phyloP scores from a whole-genome alignment of 1,284 basidiomycete species.

The Hemileia vastatrix region DNA sequence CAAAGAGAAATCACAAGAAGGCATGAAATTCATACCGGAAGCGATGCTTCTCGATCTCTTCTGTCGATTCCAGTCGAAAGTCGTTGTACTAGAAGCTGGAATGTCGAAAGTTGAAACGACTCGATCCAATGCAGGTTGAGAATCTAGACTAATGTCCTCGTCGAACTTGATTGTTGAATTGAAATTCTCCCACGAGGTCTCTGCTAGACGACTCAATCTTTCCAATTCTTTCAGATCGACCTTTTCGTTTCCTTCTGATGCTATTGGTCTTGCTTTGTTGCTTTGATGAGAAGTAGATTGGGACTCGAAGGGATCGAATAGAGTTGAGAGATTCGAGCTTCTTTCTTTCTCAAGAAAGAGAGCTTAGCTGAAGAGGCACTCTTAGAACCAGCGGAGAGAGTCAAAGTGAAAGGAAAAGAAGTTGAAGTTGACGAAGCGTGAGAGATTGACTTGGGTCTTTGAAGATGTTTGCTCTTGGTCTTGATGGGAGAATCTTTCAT shows the following conservation, averaged over 20 bases:
- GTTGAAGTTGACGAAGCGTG: no score
- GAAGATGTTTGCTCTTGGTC: no score
- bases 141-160: not conserved
- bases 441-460: no score
- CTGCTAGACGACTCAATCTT: not conserved
- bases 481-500: no score
- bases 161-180: not conserved
- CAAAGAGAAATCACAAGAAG: not conserved
- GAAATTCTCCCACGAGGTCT: not conserved
- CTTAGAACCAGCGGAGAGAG: no score
- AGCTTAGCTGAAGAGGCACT: no score
- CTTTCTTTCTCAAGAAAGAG: no score
- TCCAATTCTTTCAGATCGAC: not conserved
- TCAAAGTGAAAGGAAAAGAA: no score
- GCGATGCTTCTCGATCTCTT: not conserved
- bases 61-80: not conserved
- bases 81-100: not conserved
- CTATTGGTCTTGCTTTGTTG: not conserved
- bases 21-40: not conserved
- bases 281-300: no score
- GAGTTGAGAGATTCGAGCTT: no score
- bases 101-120: not conserved
- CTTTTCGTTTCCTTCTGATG: not conserved
- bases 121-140: not conserved
- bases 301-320: no score